phyloP scores from a whole-genome alignment of 192 early-diverging fungal genomes.

The Coemansia sp. region DNA sequence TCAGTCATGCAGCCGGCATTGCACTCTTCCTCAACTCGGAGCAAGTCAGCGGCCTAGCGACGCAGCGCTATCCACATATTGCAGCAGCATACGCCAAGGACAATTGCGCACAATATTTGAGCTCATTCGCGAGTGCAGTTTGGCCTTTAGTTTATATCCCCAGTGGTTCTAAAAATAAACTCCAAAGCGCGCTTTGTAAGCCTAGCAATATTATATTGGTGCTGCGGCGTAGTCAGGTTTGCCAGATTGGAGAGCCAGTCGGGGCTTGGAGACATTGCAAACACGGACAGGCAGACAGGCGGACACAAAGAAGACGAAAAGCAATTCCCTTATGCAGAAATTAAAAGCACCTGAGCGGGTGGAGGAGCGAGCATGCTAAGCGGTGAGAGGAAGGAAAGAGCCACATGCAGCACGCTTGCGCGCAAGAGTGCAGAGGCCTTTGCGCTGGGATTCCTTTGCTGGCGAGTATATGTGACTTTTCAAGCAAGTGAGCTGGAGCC shows the following conservation, averaged over 20 bases:
- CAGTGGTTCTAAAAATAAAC: background rate
- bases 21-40: background rate
- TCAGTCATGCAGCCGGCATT: background rate
- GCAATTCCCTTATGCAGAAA: conserved; percentile 3
- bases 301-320: background rate
- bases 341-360: conserved; percentile 5
- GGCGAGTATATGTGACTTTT: background rate
- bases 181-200: background rate
- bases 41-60: conserved; percentile 2
- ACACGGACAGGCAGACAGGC: background rate
- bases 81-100: conserved; percentile 1
- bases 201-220: background rate
- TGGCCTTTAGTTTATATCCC: background rate
- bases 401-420: conserved; percentile 8
- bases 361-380: background rate
- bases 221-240: background rate
- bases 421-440: background rate
- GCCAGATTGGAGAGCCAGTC: background rate
- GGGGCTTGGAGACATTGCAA: background rate
- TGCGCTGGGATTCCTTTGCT: background rate
- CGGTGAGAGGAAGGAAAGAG: background rate
- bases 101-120: conserved; percentile 1
- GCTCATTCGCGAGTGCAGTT: conserved; percentile 1
- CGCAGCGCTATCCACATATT: conserved; percentile 2
- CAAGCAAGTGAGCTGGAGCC: background rate